Conservation (phyloP, 495 filamentous ascomycete species). For the Hypoxylon crocopeplum region DNA sequence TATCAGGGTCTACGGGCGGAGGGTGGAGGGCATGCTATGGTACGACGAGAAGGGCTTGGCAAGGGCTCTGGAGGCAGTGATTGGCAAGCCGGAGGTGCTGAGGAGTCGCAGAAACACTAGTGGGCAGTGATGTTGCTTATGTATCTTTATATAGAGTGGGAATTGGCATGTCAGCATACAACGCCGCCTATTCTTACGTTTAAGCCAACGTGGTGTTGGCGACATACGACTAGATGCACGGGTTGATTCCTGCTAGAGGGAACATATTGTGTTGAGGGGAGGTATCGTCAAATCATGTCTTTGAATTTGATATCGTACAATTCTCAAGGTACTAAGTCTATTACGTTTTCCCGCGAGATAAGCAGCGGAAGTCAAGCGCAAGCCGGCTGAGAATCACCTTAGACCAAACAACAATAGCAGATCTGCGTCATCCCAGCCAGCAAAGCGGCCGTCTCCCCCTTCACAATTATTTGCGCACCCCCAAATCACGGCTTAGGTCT, state of each 20-base stretch:
- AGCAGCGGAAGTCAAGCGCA: conserved; percentile 11
- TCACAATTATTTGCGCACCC: too few relatives aligned
- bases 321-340: conserved; percentile 22
- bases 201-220: too few relatives aligned
- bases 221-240: too few relatives aligned
- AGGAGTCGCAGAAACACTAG: conserved; percentile 73
- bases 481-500: too few relatives aligned
- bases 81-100: conserved; percentile 70
- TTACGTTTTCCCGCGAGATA: conserved; percentile 14
- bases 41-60: conserved; percentile 80
- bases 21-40: conserved; percentile 62
- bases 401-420: conserved; percentile 7
- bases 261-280: neutral
- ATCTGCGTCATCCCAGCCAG: conserved; percentile 5
- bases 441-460: neutral
- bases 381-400: neutral
- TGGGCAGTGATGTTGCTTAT: conserved; percentile 32
- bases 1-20: conserved; percentile 77
- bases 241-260: too few relatives aligned
- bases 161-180: neutral
- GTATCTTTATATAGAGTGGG: too few relatives aligned
- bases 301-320: conserved; percentile 39
- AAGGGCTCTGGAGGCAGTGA: conserved; percentile 79
- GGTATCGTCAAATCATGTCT: conserved; percentile 22
- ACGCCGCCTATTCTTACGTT: too few relatives aligned